These are phyloP conservation scores for Dictyostelium brefeldianum DNA, from an alignment of 78 protist genomes.

Conservation along the genomic window DNA sequence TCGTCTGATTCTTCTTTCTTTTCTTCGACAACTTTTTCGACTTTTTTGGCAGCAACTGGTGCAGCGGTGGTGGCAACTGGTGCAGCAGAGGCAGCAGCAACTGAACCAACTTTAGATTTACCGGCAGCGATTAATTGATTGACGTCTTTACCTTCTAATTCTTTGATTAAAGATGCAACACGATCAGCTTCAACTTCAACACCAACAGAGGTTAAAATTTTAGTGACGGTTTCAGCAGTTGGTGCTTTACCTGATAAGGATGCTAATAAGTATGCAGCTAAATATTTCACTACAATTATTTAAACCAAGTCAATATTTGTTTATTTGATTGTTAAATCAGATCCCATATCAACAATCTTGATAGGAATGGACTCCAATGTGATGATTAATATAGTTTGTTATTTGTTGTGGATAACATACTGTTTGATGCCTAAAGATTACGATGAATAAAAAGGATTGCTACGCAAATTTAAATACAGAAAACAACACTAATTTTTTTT, in stretches of 20 bases:
- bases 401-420: not conserved
- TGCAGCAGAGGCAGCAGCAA: conserved; percentile 80
- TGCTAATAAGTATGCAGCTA: conserved; percentile 83
- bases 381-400: not conserved
- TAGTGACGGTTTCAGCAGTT: conserved; percentile 64
- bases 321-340: not conserved
- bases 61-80: conserved; percentile 70
- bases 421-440: conserved; percentile 13
- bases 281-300: conserved; percentile 46
- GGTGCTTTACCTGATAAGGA: conserved; percentile 87
- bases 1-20: conserved; percentile 86
- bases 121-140: conserved; percentile 76
- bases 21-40: conserved; percentile 61
- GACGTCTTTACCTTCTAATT: conserved; percentile 81
- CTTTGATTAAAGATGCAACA: conserved; percentile 55
- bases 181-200: conserved; percentile 76
- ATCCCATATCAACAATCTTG: not conserved
- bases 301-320: not conserved
- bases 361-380: not conserved
- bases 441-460: conserved; percentile 14
- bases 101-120: conserved; percentile 72
- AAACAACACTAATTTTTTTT: too few species aligned
- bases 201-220: conserved; percentile 80
- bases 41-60: conserved; percentile 61
- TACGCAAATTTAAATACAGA: too few species aligned